phyloP scores from a whole-genome alignment of 2,329 filamentous ascomycete genomes.

The Colletotrichum nymphaeae region DNA sequence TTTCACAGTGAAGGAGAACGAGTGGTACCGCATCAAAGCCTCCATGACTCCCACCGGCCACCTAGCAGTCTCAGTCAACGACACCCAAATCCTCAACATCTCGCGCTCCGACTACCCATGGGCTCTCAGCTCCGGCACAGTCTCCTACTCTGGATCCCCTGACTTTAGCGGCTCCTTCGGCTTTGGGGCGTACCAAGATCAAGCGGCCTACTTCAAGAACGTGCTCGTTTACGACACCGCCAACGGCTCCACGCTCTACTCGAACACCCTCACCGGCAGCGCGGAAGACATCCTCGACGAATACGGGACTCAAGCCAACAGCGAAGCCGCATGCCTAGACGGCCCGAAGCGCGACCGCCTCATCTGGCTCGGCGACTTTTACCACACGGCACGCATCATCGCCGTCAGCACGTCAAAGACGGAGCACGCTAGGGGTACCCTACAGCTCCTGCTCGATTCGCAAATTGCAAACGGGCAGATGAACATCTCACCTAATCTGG shows the following conservation, averaged over 20 bases:
- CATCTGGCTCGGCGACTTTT: slow-evolving; percentile 70
- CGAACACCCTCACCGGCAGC: slow-evolving; percentile 42
- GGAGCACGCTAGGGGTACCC: slow-evolving; percentile 48
- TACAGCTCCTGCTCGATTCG: slow-evolving; percentile 43
- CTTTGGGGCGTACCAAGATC: slow-evolving; percentile 54
- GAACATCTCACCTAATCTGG: slow-evolving; percentile 30
- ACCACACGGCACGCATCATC: slow-evolving; percentile 52
- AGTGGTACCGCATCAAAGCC: slow-evolving; percentile 52
- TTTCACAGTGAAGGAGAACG: slow-evolving; percentile 43
- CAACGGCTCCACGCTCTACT: slow-evolving; percentile 45
- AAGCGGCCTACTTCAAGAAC: slow-evolving; percentile 49
- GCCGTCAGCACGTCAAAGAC: slow-evolving; percentile 46
- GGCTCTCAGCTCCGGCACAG: slow-evolving; percentile 4
- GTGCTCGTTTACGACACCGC: slow-evolving; percentile 41
- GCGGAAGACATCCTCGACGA: slow-evolving; percentile 46
- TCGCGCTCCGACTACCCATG: slow-evolving; percentile 30
- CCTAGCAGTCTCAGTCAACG: slow-evolving; percentile 44
- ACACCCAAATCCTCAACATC: slow-evolving; percentile 38
- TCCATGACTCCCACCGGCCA: slow-evolving; percentile 40
- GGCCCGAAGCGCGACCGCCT: slow-evolving; percentile 69
- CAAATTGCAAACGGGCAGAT: slow-evolving; percentile 33
- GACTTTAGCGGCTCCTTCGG: slow-evolving; percentile 47
- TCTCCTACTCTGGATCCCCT: not conserved
- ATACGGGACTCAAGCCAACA: slow-evolving; percentile 48
- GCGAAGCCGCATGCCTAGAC: slow-evolving; percentile 50